phyloP scores from a whole-genome alignment of 768 basidiomycete genomes.

The Nevesoporus exiguus region DNA sequence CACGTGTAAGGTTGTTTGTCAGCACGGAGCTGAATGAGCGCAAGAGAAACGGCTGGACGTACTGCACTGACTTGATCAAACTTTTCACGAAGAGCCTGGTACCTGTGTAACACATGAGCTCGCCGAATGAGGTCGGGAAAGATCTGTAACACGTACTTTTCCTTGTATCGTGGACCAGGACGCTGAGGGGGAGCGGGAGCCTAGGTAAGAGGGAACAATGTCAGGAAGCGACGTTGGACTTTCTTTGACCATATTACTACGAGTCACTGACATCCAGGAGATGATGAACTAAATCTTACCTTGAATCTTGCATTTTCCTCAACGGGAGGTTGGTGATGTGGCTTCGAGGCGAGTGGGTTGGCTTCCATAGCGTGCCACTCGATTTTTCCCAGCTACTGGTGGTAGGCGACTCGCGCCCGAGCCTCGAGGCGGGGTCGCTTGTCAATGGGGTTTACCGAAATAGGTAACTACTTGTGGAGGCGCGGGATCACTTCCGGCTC shows the following conservation, averaged over 20 bases:
- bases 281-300: constrained; percentile 14
- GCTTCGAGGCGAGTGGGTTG: constrained; percentile 10
- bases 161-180: constrained; percentile 28
- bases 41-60: constrained; percentile 6
- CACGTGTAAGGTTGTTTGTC: not conserved
- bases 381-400: not conserved
- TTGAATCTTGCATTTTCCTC: constrained; percentile 27
- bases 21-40: not conserved
- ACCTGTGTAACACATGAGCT: constrained; percentile 14
- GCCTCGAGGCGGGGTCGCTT: not conserved
- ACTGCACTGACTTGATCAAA: constrained; percentile 33
- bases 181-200: constrained; percentile 16
- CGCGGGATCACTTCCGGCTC: not conserved
- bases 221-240: not conserved
- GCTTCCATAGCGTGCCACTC: constrained; percentile 15
- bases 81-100: constrained; percentile 31
- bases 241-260: not conserved
- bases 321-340: not conserved
- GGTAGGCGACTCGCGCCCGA: not conserved
- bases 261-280: not conserved
- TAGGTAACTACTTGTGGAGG: not conserved
- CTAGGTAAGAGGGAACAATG: not conserved
- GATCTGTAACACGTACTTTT: constrained; percentile 23
- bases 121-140: not conserved
- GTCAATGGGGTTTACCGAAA: not conserved